phyloP scores from a whole-genome alignment of 192 early-diverging fungal genomes.

The Podila epigama region DNA sequence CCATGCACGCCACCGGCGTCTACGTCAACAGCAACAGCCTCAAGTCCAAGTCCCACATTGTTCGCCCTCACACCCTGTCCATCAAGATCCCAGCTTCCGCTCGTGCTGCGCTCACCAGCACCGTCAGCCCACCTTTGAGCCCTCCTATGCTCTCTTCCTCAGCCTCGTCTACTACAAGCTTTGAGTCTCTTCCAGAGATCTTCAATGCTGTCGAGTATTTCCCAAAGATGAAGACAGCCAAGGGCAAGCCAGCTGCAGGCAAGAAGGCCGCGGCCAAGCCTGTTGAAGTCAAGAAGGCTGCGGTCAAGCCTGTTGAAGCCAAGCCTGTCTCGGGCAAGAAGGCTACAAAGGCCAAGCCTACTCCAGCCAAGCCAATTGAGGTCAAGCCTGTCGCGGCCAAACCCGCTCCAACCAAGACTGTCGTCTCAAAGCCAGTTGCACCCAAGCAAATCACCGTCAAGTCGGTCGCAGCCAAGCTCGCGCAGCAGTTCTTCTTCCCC shows the following conservation, averaged over 20 bases:
- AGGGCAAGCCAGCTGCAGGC: not conserved
- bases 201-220: not conserved
- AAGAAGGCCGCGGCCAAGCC: not conserved
- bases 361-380: too few relatives aligned
- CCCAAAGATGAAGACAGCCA: not conserved
- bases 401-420: too few relatives aligned
- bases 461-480: too few relatives aligned
- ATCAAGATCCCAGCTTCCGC: conserved; percentile 24
- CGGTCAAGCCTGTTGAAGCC: not conserved
- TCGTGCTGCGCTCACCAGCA: not conserved
- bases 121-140: conserved; percentile 8
- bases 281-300: not conserved
- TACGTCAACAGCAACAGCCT: conserved; percentile 5
- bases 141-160: conserved; percentile 36
- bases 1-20: conserved; percentile 15
- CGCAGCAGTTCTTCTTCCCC: conserved; percentile 45
- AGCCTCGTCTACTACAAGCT: conserved; percentile 11
- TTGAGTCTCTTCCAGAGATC: conserved; percentile 6
- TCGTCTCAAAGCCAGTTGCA: too few relatives aligned
- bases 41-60: conserved; percentile 20
- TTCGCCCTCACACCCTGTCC: not conserved
- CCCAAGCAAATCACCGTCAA: too few relatives aligned
- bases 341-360: not conserved
- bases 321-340: not conserved
- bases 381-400: conserved; percentile 22